Conservation (phyloP, 2,329 filamentous ascomycete genomes). For the Gaeumannomyces tritici region DNA sequence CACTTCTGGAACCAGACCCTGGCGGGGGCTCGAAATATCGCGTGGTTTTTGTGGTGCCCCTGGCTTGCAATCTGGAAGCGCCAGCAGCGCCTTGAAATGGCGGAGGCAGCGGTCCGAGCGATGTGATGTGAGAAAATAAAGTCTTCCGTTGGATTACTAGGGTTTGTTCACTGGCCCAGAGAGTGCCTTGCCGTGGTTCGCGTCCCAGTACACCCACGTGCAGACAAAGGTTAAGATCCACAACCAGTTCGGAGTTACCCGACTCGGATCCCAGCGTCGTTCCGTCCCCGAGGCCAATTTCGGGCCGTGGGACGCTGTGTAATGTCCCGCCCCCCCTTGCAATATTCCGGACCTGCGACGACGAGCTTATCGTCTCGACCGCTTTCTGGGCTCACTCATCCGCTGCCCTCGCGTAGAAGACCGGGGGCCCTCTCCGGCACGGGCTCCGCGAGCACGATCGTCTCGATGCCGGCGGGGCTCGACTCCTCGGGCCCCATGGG, state of each 20-base stretch:
- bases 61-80: no score
- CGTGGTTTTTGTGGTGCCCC: no score
- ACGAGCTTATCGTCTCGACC: background rate
- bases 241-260: background rate
- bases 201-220: no score
- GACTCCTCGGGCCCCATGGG: slow-evolving; percentile 75
- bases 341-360: background rate
- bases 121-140: background rate
- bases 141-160: background rate
- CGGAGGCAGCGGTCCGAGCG: no score
- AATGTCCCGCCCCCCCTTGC: no score
- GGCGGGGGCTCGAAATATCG: background rate
- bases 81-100: background rate
- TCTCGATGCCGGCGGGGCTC: slow-evolving; percentile 67
- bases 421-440: slow-evolving; percentile 35
- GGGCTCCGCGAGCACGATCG: slow-evolving; percentile 63
- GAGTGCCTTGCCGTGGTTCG: background rate
- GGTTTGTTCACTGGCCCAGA: background rate
- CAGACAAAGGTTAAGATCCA: background rate
- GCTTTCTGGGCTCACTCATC: background rate
- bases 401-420: background rate
- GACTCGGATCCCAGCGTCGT: background rate
- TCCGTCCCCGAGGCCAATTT: background rate
- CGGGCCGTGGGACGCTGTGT: background rate
- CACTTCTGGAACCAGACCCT: background rate